These are phyloP conservation scores for Pinus taeda DNA, from an alignment of 75 land plant species.

Conservation along the genomic window DNA sequence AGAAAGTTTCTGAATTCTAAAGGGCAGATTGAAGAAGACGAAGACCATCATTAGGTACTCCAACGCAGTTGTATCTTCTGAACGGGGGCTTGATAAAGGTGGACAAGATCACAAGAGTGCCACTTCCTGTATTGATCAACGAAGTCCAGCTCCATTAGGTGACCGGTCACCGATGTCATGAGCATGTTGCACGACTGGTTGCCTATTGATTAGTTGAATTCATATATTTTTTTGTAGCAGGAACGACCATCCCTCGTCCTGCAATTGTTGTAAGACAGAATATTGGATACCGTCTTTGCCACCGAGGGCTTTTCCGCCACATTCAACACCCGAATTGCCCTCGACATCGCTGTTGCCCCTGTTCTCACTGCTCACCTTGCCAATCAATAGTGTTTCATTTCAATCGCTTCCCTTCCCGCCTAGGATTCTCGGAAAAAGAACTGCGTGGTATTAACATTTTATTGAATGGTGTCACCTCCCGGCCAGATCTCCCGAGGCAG, in stretches of 20 bases:
- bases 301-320: constrained; percentile 99
- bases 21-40: too few species aligned
- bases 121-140: constrained; percentile 82
- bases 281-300: constrained; percentile 80
- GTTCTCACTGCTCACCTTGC: neutral
- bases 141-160: constrained; percentile 96
- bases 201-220: constrained; percentile 63
- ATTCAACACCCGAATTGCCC: constrained; percentile 62
- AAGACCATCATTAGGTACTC: too few species aligned
- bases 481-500: too few species aligned
- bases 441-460: too few species aligned
- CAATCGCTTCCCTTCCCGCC: too few species aligned
- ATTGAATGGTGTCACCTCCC: too few species aligned
- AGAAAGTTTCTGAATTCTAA: too few species aligned
- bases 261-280: constrained; percentile 57
- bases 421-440: too few species aligned
- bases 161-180: constrained; percentile 92
- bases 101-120: constrained; percentile 87
- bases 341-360: constrained; percentile 3
- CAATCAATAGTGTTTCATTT: too few species aligned
- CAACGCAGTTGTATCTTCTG: constrained; percentile 25
- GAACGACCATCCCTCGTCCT: constrained; percentile 67
- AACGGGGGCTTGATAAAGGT: constrained; percentile 81
- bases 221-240: constrained; percentile 82
- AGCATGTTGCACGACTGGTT: constrained; percentile 67